Evolutionary conservation across 257 asterid species (phyloP).

Genomic region (Eustoma russellianum): DNA sequence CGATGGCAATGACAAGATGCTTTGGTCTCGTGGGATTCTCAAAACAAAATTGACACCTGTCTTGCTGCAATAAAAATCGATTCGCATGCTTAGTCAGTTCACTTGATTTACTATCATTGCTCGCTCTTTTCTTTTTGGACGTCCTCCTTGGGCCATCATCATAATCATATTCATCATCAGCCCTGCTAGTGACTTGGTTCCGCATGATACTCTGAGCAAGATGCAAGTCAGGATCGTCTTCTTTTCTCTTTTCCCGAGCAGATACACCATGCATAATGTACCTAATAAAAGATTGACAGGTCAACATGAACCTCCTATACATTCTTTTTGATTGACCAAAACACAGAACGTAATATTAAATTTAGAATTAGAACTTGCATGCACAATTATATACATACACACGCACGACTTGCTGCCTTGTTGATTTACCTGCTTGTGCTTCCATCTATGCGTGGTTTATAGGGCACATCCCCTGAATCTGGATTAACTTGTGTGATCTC

Average conservation of each 20-base stretch:
- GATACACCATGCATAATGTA: constrained; percentile 56
- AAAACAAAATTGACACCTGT: constrained; percentile 81
- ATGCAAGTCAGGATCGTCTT: constrained; percentile 76
- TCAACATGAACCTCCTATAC: constrained; percentile 1
- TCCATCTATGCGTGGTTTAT: constrained; percentile 44
- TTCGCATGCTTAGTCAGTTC: constrained; percentile 45
- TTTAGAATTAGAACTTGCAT: not conserved
- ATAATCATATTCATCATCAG: constrained; percentile 91
- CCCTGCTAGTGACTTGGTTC: constrained; percentile 53
- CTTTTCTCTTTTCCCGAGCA: constrained; percentile 55
- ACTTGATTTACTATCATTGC: constrained; percentile 23
- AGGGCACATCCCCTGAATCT: constrained; percentile 25
- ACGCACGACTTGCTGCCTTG: not conserved
- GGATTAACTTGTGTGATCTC: constrained; percentile 38
- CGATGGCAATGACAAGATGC: constrained; percentile 80
- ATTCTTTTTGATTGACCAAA: not conserved
- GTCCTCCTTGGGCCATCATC: constrained; percentile 74
- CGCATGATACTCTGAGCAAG: constrained; percentile 66
- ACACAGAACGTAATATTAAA: too few relatives aligned
- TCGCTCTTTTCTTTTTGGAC: constrained; percentile 50
- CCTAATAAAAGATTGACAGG: constrained; percentile 39
- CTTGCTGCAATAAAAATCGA: constrained; percentile 70
- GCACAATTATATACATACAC: not conserved
- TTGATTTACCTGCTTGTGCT: constrained; percentile 65
- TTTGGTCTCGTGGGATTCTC: constrained; percentile 83